phyloP scores from a whole-genome alignment of 2,329 filamentous ascomycete genomes.

The Endoconidiophora polonica region DNA sequence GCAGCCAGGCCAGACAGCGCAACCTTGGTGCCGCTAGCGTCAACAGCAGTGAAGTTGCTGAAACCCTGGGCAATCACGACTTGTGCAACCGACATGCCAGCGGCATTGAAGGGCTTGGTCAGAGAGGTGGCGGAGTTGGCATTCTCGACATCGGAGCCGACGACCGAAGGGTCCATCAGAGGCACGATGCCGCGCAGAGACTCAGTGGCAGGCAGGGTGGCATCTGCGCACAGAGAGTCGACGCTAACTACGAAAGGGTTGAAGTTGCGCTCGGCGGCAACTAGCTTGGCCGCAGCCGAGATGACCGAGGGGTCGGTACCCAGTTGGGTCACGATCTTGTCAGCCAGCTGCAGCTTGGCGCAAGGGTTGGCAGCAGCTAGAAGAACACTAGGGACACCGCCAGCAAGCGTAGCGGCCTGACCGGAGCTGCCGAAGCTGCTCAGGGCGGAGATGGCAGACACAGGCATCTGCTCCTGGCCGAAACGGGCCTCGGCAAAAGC shows the following conservation, averaged over 20 bases:
- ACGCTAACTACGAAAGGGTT: constrained; percentile 46
- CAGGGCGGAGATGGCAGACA: constrained; percentile 36
- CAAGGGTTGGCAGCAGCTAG: constrained; percentile 50
- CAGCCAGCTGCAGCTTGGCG: constrained; percentile 47
- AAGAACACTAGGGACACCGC: constrained; percentile 42
- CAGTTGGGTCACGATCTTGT: constrained; percentile 44
- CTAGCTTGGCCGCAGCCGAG: constrained; percentile 43
- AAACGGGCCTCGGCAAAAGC: constrained; percentile 38
- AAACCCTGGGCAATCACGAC: constrained; percentile 46
- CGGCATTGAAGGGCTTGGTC: constrained; percentile 36
- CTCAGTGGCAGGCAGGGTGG: constrained; percentile 41
- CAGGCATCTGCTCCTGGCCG: constrained; percentile 44
- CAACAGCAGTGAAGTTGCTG: constrained; percentile 36
- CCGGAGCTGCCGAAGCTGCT: constrained; percentile 39
- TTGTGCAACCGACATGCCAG: constrained; percentile 48
- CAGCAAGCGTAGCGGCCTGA: constrained; percentile 45
- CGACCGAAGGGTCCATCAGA: constrained; percentile 47
- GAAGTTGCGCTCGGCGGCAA: constrained; percentile 50
- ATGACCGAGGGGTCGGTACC: constrained; percentile 43
- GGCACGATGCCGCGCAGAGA: constrained; percentile 50
- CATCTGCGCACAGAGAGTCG: constrained; percentile 47
- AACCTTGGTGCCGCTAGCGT: constrained; percentile 19
- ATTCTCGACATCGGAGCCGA: constrained; percentile 39
- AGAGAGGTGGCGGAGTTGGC: constrained; percentile 38
- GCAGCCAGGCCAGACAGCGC: constrained; percentile 19